A percentile compares a stretch with the other conserved stretches of the same genome.
Evolutionary conservation across 2,329 filamentous ascomycete genomes (phyloP).

Genomic region (Tolypocladium guangdongense): DNA sequence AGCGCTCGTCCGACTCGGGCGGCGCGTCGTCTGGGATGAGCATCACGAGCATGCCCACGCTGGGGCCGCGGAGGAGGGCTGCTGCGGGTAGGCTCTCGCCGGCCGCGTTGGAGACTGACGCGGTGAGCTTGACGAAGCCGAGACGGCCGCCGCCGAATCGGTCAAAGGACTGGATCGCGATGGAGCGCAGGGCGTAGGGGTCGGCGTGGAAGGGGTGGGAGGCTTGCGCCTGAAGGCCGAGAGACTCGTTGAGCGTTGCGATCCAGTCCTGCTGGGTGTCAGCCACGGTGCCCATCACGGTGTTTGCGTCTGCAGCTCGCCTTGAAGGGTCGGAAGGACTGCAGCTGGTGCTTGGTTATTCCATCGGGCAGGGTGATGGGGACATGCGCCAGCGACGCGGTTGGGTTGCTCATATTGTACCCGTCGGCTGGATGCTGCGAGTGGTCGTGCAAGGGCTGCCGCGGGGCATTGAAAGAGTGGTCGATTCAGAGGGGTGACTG

Average conservation of each 20-base stretch:
- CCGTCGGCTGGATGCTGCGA: background rate
- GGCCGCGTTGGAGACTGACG: conserved; percentile 33
- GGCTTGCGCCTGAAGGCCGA: conserved; percentile 30
- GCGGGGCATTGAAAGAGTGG: background rate
- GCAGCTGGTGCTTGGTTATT: conserved; percentile 29
- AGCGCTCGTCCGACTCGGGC: conserved; percentile 32
- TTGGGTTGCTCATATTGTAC: background rate
- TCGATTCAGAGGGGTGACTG: background rate
- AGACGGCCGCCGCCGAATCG: conserved; percentile 34
- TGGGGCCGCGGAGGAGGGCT: conserved; percentile 48
- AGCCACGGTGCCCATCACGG: conserved; percentile 3
- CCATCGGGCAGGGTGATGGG: conserved; percentile 28
- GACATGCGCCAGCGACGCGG: conserved; percentile 13
- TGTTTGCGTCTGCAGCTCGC: conserved; percentile 12
- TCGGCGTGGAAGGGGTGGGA: conserved; percentile 41
- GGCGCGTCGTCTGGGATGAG: conserved; percentile 39
- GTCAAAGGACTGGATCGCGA: conserved; percentile 44
- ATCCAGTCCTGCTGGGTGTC: conserved; percentile 33
- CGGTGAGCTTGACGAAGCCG: conserved; percentile 46
- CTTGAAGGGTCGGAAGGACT: conserved; percentile 35
- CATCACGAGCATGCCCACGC: conserved; percentile 49
- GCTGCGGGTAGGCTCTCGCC: conserved; percentile 41
- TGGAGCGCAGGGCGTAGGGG: conserved; percentile 39
- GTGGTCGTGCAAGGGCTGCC: background rate
- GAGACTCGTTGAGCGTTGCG: conserved; percentile 32